phyloP scores from a whole-genome alignment of 2,329 filamentous ascomycete genomes.

The Byssoonygena ceratinophila region DNA sequence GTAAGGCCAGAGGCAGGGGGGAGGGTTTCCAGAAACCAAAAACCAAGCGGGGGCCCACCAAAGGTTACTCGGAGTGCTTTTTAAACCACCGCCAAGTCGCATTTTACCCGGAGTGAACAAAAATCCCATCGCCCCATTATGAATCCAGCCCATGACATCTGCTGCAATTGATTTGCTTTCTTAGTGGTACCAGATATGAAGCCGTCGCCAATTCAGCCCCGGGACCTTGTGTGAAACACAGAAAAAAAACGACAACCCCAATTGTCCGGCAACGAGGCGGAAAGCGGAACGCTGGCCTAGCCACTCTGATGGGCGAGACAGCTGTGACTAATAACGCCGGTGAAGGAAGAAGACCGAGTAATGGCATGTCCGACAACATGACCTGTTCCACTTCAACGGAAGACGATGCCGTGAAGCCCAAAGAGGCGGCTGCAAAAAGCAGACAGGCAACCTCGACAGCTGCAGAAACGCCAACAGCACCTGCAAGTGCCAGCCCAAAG shows the following conservation, averaged over 20 bases:
- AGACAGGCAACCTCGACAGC: constrained; percentile 19
- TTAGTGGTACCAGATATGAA: constrained; percentile 16
- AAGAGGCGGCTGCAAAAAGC: constrained; percentile 26
- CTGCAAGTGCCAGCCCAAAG: constrained; percentile 51
- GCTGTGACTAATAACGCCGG: constrained; percentile 14
- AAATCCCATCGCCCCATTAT: constrained; percentile 10
- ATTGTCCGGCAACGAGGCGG: neutral
- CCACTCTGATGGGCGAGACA: constrained; percentile 13
- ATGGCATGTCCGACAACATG: constrained; percentile 21
- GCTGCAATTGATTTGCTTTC: constrained; percentile 2
- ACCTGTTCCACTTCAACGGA: constrained; percentile 12
- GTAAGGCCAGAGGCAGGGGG: neutral
- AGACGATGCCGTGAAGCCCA: constrained; percentile 20
- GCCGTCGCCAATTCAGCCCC: constrained; percentile 10
- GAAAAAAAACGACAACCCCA: constrained; percentile 4
- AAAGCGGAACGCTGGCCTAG: neutral
- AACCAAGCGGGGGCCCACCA: constrained; percentile 3
- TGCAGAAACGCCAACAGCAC: constrained; percentile 26
- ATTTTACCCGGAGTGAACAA: neutral
- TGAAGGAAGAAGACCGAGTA: constrained; percentile 19
- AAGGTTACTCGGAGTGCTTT: constrained; percentile 5
- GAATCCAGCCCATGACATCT: constrained; percentile 6
- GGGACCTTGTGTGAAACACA: constrained; percentile 13
- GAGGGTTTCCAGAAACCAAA: neutral
- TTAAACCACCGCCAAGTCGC: constrained; percentile 11